Base-by-base conservation (phyloP, 2,329 filamentous ascomycete genomes). In the Penicillium sp. region DNA sequence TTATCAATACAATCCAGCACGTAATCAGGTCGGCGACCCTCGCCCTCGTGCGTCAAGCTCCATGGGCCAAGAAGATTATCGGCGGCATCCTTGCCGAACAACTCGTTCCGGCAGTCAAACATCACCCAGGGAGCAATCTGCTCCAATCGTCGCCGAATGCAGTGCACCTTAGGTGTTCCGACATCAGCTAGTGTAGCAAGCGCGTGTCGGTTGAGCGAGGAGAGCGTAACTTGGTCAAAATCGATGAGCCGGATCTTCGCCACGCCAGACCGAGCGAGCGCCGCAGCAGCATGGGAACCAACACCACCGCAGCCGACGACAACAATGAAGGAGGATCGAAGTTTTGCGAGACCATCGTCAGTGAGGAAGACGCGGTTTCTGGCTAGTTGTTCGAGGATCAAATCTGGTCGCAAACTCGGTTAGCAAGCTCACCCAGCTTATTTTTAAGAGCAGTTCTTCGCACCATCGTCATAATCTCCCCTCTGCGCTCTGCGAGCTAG, bases 1-100 rank as follows among this genome's bases (percentile, higher is more conserved):
- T 99, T 98, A 75, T 99, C 95, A 64, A 99, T 99, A 23, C 93
- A 96, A 75, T 99, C 95, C 35, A 99, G 86, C n/a, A 99, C 87
- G 69, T 88, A 99, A 67, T 93, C 89, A 1, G 93, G 92, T 67
- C 82, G 82, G 47, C 68, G 72, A n/a, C 72, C 72, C 33, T 70
- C 68, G 19, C 75, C 72, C 7, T 71, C 68, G 29, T 73, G 70
- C 83, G 84, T 16, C 62, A 74, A 63, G 13, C 79, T 76, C 87
- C 91, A 92, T 0, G 85, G 80, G 0, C 79, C 85, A 43, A 99
- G 79, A 61, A 97, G 79, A 11, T 77, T 72, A 7, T 84, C 83
- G 0, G 92, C 92, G 10, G 81, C 86, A 16, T 80, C 74, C 47
- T 83, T 86, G 60, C 87, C 86, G 74, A 96, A 97, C 50, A 98